Evolutionary conservation across 768 basidiomycete species (phyloP).

Genomic region (Suillus subaureus): DNA sequence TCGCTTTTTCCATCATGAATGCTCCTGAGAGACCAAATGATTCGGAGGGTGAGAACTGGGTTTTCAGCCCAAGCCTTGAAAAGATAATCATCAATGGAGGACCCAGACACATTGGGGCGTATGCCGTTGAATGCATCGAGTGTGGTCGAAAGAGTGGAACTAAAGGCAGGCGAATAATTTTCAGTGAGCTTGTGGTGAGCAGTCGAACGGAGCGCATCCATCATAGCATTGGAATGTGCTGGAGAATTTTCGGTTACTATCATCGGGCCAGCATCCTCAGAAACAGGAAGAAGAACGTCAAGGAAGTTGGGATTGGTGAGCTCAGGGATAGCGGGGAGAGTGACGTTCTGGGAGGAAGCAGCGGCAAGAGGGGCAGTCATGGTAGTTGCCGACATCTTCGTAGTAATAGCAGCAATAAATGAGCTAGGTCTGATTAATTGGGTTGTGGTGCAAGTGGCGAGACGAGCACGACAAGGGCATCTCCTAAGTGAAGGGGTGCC

Average conservation of each 20-base stretch:
- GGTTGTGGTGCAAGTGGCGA: neutral
- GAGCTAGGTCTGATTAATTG: neutral
- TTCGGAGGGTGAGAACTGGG: constrained; percentile 54
- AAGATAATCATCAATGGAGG: constrained; percentile 39
- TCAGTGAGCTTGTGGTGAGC: constrained; percentile 48
- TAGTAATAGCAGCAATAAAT: neutral
- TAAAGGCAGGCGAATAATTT: constrained; percentile 53
- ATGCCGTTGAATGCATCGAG: constrained; percentile 62
- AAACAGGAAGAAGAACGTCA: constrained; percentile 52
- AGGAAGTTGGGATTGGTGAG: constrained; percentile 59
- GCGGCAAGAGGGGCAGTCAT: constrained; percentile 14
- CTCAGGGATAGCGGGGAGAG: constrained; percentile 59
- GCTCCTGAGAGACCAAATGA: constrained; percentile 70
- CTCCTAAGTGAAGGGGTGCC: neutral
- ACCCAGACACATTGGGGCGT: constrained; percentile 22
- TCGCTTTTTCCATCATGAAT: constrained; percentile 72
- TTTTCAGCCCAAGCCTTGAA: constrained; percentile 60
- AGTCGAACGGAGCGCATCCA: constrained; percentile 50
- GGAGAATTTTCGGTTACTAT: neutral
- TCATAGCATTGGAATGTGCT: constrained; percentile 48
- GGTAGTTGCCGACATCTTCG: constrained; percentile 7
- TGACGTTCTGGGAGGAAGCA: constrained; percentile 45
- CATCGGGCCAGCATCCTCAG: constrained; percentile 1
- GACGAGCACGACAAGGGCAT: neutral
- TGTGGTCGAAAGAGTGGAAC: constrained; percentile 51